Percentiles rank a stretch among this genome's conserved stretches.
phyloP scores from a whole-genome alignment of 2,329 filamentous ascomycete genomes.

The Paraphaeosphaeria sporulosa region DNA sequence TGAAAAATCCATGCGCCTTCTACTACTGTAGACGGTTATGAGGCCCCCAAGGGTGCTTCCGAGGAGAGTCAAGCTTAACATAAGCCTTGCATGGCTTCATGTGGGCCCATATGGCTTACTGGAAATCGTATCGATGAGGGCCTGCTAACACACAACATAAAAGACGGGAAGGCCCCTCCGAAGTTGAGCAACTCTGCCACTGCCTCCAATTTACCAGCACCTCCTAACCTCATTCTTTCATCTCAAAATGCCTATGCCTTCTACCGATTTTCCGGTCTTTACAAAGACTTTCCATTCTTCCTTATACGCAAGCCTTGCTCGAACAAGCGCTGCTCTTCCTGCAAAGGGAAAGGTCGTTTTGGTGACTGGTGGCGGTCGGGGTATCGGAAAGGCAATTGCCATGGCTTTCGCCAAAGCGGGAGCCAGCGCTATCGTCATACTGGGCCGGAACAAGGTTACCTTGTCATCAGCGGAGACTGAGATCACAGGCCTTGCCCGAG shows the following conservation, averaged over 20 bases:
- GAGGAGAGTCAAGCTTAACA: neutral
- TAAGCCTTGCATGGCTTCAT: constrained; percentile 2
- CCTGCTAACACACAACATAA: neutral
- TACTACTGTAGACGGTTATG: too few species aligned
- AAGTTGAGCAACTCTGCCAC: neutral
- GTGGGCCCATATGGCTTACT: neutral
- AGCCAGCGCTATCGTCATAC: constrained; percentile 18
- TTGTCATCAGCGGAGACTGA: constrained; percentile 3
- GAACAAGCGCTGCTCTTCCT: too few species aligned
- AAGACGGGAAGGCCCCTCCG: neutral
- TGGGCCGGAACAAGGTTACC: constrained; percentile 27
- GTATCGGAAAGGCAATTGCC: constrained; percentile 10
- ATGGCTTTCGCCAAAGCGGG: constrained; percentile 9
- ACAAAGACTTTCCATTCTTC: constrained; percentile 8
- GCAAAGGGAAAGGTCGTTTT: constrained; percentile 18
- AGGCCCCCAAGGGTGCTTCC: too few species aligned
- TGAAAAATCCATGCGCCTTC: too few species aligned
- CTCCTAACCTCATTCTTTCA: neutral
- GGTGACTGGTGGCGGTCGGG: constrained; percentile 42
- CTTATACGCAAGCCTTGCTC: too few species aligned
- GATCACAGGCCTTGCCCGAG: neutral
- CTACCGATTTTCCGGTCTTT: constrained; percentile 5
- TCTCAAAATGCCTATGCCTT: constrained; percentile 7
- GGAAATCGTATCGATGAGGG: neutral
- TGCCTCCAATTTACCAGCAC: neutral